Evolutionary conservation across 345 rosid genomes (phyloP).

Genomic region (Boechera retrofracta): DNA sequence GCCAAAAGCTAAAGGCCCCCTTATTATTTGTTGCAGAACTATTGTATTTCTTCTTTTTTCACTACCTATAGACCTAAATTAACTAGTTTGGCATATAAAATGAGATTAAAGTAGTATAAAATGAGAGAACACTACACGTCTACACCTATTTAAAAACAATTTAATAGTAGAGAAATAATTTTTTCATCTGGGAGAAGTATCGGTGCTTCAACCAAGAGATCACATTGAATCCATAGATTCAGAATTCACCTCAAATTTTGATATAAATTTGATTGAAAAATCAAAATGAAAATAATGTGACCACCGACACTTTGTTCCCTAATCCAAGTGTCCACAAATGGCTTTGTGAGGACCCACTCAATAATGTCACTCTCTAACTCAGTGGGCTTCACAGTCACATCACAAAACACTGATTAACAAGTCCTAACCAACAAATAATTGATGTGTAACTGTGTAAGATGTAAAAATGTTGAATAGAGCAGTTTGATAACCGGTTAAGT

Average conservation of each 20-base stretch:
- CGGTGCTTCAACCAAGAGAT: slow-evolving; percentile 30
- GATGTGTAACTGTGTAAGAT: slow-evolving; percentile 8
- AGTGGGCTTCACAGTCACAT: slow-evolving; percentile 8
- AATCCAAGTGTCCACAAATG: slow-evolving; percentile 39
- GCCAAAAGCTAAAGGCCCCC: slow-evolving; percentile 20
- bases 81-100: no score
- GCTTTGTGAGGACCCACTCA: not conserved
- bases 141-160: not conserved
- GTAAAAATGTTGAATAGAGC: not conserved
- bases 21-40: not conserved
- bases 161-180: not conserved
- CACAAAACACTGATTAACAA: slow-evolving; percentile 25
- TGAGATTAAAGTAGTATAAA: slow-evolving; percentile 6
- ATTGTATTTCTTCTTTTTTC: no score
- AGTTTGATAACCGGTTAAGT: slow-evolving; percentile 18
- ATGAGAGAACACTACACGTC: not conserved
- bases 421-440: slow-evolving; percentile 24
- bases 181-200: slow-evolving; percentile 11
- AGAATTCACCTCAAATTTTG: slow-evolving; percentile 9
- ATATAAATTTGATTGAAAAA: slow-evolving; percentile 1
- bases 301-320: slow-evolving; percentile 41
- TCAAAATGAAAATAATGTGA: slow-evolving; percentile 15
- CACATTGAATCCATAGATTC: slow-evolving; percentile 18
- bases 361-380: slow-evolving; percentile 14
- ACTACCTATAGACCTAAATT: no score